Conservation (phyloP, 1,284 basidiomycete species). For the Meripilus lineatus region DNA sequence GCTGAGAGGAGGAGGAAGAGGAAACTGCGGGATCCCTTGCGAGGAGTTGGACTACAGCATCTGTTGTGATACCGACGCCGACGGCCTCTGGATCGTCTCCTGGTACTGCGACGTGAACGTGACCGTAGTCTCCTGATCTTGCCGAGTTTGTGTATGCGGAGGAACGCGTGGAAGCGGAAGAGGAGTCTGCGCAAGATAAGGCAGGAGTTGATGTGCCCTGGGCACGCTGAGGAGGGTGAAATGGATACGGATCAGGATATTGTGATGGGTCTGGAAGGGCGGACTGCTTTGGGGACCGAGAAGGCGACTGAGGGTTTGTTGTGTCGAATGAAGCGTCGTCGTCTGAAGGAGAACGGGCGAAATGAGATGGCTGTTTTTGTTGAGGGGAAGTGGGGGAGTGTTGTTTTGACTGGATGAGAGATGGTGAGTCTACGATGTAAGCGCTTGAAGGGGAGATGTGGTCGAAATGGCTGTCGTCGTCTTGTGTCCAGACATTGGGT, state of each 20-base stretch:
- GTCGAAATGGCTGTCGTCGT: slow-evolving; percentile 22
- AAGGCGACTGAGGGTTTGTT: slow-evolving; percentile 34
- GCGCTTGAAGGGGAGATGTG: slow-evolving; percentile 26
- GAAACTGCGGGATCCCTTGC: slow-evolving; percentile 40
- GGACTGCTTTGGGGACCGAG: slow-evolving; percentile 41
- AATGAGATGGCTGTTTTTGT: slow-evolving; percentile 4
- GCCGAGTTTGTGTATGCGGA: slow-evolving; percentile 71
- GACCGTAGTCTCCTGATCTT: slow-evolving; percentile 57
- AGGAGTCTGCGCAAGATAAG: slow-evolving; percentile 63
- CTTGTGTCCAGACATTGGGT: slow-evolving; percentile 23
- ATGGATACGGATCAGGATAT: slow-evolving; percentile 54
- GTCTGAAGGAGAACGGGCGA: slow-evolving; percentile 21
- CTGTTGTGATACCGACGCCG: slow-evolving; percentile 55
- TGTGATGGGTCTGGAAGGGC: slow-evolving; percentile 57
- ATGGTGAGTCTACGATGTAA: slow-evolving; percentile 27
- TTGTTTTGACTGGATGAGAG: slow-evolving; percentile 15
- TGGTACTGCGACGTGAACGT: slow-evolving; percentile 59
- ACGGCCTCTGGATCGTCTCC: slow-evolving; percentile 47
- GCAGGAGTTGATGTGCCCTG: slow-evolving; percentile 33
- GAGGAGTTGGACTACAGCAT: slow-evolving; percentile 57
- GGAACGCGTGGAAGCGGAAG: slow-evolving; percentile 66
- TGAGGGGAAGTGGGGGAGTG: slow-evolving; percentile 15
- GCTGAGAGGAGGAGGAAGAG: slow-evolving; percentile 39
- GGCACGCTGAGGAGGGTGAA: slow-evolving; percentile 36
- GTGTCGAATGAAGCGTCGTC: slow-evolving; percentile 32